Evolutionary conservation across 1,284 basidiomycete genomes (phyloP), one percentile per base, ranked within the genome.

Genomic region (Marasmius sp.): DNA sequence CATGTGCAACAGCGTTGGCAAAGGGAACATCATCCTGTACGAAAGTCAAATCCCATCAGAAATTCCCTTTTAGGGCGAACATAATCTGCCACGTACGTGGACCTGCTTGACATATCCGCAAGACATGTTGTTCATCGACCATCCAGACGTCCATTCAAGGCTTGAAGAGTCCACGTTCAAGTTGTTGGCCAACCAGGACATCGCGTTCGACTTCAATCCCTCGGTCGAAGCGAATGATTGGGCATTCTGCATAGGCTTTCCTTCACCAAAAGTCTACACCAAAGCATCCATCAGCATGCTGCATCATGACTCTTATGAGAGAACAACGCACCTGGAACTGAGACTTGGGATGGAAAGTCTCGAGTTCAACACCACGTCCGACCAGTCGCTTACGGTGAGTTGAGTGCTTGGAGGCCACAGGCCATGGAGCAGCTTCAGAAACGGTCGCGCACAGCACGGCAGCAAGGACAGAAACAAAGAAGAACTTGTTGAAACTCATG

Each of bases 1-100:
- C 73, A 63, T 81, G 82, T 33, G 80, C 80, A 7, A 82, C 81
- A 12, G 81, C 80, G 59, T 83, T 83, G n/a, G 77, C 76, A 58
- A 83, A 74, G 1, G 77, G 75, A 57, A 82, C 71, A 5, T 77
- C 80, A 34, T 82, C 74, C 81, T 80, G 65, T 62, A 63, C n/a
- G 20, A 8, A 10, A 48, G 45, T 64, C 16, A 18, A 50, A 12
- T 10, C 33, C 16, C 33, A 37, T 41, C 34, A 36, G n/a, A 8
- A 7, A 60, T 16, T 22, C 49, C 12, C 51, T 38, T n/a, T 2
- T 16, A 36, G 20, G 16, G 20, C 9, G 33, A 41, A 37, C 37
- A 27, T 16, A 59, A 59, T 52, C 36, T 20, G 20, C 38, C 41
- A 72, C 77, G 59, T 60, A 82, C 81, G 64, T 81, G 72, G 38